A percentile compares a stretch with the other conserved stretches of the same genome.
These are phyloP conservation scores for Chlamydomonas reinhardtii DNA, from an alignment of 163 green algal genomes.

Conservation along the genomic window DNA sequence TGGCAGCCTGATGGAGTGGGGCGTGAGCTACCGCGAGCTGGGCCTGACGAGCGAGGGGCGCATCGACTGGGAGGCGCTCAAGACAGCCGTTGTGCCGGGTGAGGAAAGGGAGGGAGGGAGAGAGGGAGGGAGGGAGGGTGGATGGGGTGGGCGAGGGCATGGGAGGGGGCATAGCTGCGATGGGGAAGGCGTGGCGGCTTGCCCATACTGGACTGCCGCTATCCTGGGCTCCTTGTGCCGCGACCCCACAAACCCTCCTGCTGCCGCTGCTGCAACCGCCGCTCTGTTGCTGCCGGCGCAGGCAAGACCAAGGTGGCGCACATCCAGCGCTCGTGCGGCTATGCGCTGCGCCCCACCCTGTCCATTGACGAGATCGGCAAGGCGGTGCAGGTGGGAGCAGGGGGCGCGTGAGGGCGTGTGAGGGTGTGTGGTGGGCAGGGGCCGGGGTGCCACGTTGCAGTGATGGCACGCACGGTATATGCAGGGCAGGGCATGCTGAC, in stretches of 20 bases:
- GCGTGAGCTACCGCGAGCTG: conserved; percentile 89
- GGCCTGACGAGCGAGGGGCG: conserved; percentile 63
- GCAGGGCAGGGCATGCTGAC: too few relatives aligned
- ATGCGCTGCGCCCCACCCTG: conserved; percentile 89
- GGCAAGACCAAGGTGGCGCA: conserved; percentile 81
- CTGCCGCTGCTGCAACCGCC: too few relatives aligned
- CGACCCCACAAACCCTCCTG: too few relatives aligned
- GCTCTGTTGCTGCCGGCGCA: too few relatives aligned
- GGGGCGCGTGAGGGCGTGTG: not conserved
- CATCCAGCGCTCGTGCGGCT: conserved; percentile 97
- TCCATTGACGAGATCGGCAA: conserved; percentile 85
- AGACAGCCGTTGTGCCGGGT: conserved; percentile 68
- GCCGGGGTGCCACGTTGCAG: too few relatives aligned
- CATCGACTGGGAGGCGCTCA: conserved; percentile 86
- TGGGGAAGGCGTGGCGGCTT: too few relatives aligned
- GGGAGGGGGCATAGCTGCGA: not conserved
- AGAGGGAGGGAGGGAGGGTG: not conserved
- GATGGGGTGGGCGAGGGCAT: not conserved
- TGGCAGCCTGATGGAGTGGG: conserved; percentile 92
- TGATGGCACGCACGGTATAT: too few relatives aligned
- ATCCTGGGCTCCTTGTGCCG: too few relatives aligned
- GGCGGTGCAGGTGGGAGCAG: conserved; percentile 59
- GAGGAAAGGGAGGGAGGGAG: not conserved
- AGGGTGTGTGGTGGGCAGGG: not conserved
- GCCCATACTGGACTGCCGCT: too few relatives aligned